Percentiles rank a stretch among this genome's conserved stretches.
Conservation (phyloP, 352 stramenopile genomes). For the Phytopythium kandeliae region DNA sequence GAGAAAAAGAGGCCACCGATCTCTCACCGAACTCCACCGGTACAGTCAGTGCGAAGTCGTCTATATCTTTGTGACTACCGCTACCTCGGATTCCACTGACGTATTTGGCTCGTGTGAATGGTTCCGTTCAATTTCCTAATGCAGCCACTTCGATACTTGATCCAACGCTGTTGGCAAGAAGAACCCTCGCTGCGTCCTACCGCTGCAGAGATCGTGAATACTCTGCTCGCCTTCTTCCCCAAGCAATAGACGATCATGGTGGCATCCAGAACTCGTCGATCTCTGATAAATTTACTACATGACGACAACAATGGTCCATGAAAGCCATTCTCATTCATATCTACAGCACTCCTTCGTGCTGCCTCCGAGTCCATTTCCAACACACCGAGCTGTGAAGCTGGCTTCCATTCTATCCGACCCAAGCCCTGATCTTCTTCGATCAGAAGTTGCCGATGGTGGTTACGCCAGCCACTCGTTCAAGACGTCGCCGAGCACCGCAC, state of each 20-base stretch:
- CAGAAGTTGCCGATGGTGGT: not conserved
- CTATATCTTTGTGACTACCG: too few species aligned
- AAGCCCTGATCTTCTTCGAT: not conserved
- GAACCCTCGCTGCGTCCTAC: conserved; percentile 39
- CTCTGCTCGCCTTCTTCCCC: conserved; percentile 47
- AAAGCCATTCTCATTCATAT: not conserved
- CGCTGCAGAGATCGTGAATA: conserved; percentile 31
- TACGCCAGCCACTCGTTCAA: conserved; percentile 13
- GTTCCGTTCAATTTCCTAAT: not conserved
- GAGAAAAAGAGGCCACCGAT: conserved; percentile 58
- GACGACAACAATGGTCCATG: too few species aligned
- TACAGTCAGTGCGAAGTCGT: too few species aligned
- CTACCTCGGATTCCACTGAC: not conserved
- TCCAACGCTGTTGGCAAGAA: conserved; percentile 62
- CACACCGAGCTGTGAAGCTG: not conserved
- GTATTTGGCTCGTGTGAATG: too few species aligned
- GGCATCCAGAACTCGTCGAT: not conserved
- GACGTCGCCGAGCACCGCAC: conserved; percentile 14
- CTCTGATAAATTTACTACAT: too few species aligned
- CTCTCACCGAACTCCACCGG: conserved; percentile 47
- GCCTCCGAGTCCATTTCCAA: not conserved
- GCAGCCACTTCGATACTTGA: conserved; percentile 56
- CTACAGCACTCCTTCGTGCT: not conserved
- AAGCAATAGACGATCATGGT: conserved; percentile 1
- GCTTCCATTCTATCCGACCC: not conserved